Evolutionary conservation across 768 basidiomycete genomes (phyloP).

Genomic region (Mycena rosella): DNA sequence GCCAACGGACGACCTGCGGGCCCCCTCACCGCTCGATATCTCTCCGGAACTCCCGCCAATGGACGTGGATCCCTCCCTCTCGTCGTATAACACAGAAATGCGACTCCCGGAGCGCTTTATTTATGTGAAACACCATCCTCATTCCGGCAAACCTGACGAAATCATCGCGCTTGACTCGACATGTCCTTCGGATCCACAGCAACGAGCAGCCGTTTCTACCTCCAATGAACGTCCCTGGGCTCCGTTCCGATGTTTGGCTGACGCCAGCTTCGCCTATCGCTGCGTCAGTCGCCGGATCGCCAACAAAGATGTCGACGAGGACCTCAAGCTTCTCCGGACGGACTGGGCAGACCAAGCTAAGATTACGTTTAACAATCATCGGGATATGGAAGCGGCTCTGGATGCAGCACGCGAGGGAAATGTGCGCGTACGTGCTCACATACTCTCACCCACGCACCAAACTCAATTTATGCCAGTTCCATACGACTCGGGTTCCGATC

Average conservation of each 20-base stretch:
- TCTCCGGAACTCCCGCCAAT: neutral
- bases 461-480: too few relatives aligned
- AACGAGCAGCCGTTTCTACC: neutral
- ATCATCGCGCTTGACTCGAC: conserved; percentile 8
- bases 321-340: conserved; percentile 1
- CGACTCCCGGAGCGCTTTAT: conserved; percentile 17
- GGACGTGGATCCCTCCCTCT: conserved; percentile 2
- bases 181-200: neutral
- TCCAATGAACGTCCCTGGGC: conserved; percentile 30
- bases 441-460: too few relatives aligned
- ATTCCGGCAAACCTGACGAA: neutral
- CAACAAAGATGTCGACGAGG: conserved; percentile 25
- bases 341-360: conserved; percentile 13
- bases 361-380: conserved; percentile 31
- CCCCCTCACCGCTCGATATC: neutral
- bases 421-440: neutral
- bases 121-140: conserved; percentile 17
- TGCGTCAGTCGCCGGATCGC: conserved; percentile 27
- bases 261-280: conserved; percentile 33
- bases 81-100: neutral
- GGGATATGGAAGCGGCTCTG: conserved; percentile 21
- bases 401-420: conserved; percentile 22
- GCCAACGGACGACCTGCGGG: conserved; percentile 11
- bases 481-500: neutral
- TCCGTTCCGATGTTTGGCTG: conserved; percentile 34